A percentile compares a stretch with the other conserved stretches of the same genome.
These are phyloP conservation scores for Isoetes engelmannii DNA, from an alignment of 83 land plant genomes.

Conservation along the genomic window DNA sequence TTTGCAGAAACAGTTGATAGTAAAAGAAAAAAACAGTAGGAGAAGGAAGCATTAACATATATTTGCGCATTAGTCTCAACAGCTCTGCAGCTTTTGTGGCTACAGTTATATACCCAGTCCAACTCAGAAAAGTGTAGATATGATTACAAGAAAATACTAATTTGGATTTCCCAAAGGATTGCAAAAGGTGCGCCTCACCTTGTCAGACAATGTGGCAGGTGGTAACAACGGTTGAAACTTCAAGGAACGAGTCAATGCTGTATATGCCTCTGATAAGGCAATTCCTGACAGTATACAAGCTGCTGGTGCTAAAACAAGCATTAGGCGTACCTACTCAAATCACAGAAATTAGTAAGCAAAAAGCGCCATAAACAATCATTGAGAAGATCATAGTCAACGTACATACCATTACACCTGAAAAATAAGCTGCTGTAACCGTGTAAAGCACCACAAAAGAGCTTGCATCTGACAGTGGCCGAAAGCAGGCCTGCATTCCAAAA, in stretches of 20 bases:
- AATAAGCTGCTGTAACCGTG: conserved; percentile 85
- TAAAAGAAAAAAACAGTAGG: no score
- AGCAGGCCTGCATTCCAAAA: conserved; percentile 68
- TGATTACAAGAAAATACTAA: neutral
- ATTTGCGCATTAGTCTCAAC: no score
- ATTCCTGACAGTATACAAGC: conserved; percentile 95
- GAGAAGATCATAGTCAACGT: neutral
- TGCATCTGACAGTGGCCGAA: conserved; percentile 83
- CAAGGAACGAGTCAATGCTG: conserved; percentile 71
- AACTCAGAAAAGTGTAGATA: neutral
- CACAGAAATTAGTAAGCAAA: conserved; percentile 1
- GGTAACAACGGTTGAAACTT: conserved; percentile 51
- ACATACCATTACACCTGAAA: conserved; percentile 97
- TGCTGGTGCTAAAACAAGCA: conserved; percentile 99
- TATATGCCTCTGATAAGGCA: conserved; percentile 88
- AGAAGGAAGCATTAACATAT: no score
- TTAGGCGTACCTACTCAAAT: conserved; percentile 72
- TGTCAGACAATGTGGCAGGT: neutral
- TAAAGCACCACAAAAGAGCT: conserved; percentile 91
- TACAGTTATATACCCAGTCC: neutral
- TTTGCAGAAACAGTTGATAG: no score
- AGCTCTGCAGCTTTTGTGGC: neutral
- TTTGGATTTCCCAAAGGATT: no score
- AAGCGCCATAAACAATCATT: neutral
- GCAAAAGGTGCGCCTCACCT: no score